These are phyloP conservation scores for Cudoniella acicularis DNA, from an alignment of 495 filamentous ascomycete genomes.

Conservation along the genomic window DNA sequence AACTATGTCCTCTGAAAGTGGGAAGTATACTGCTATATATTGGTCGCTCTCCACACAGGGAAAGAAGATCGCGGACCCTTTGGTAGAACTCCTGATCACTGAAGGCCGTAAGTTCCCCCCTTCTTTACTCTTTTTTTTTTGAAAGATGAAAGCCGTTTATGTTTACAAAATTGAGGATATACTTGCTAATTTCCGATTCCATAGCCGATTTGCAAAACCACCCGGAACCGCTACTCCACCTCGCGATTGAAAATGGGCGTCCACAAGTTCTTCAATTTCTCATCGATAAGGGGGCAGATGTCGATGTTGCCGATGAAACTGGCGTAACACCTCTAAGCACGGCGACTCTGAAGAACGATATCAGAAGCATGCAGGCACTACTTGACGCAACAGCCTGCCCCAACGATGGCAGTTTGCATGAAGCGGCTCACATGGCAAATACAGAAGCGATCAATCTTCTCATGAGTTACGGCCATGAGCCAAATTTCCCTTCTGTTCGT, in stretches of 20 bases:
- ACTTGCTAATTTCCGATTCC: background rate
- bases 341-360: constrained; percentile 12
- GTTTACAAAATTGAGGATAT: background rate
- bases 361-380: constrained; percentile 15
- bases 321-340: constrained; percentile 9
- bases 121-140: background rate
- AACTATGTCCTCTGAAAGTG: background rate
- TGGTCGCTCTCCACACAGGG: constrained; percentile 1
- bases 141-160: background rate
- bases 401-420: constrained; percentile 19
- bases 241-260: constrained; percentile 14
- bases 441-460: constrained; percentile 15
- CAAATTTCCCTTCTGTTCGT: constrained; percentile 8
- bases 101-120: constrained; percentile 12
- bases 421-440: constrained; percentile 17
- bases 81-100: constrained; percentile 10
- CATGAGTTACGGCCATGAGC: constrained; percentile 14
- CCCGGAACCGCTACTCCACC: constrained; percentile 10
- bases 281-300: constrained; percentile 8
- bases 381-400: constrained; percentile 1
- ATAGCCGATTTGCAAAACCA: constrained; percentile 11
- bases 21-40: constrained; percentile 12
- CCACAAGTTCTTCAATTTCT: constrained; percentile 11
- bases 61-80: constrained; percentile 6
- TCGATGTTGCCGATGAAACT: constrained; percentile 8